Percentiles rank a stretch among this genome's conserved stretches.
These are phyloP conservation scores for Aspergillus brasiliensis DNA, from an alignment of 2,329 filamentous ascomycete genomes.

Conservation along the genomic window DNA sequence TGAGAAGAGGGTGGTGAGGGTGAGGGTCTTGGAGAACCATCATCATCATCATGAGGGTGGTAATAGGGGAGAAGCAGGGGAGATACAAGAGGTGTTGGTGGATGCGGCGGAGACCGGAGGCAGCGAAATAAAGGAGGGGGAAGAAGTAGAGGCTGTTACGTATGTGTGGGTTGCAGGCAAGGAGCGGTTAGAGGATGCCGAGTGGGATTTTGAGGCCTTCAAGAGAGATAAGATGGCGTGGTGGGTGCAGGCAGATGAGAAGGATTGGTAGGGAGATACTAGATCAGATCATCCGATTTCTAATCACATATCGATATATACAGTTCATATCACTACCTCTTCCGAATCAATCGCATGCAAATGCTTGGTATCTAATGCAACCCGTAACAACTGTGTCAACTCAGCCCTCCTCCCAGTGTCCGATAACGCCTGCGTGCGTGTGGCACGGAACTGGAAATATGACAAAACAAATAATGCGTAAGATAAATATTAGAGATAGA, in stretches of 20 bases:
- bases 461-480: constrained; percentile 12
- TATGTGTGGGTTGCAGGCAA: constrained; percentile 64
- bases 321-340: neutral
- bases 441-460: neutral
- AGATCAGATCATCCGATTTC: neutral
- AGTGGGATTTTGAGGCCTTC: constrained; percentile 91
- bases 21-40: constrained; percentile 42
- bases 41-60: constrained; percentile 21
- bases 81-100: constrained; percentile 19
- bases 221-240: constrained; percentile 69
- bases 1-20: constrained; percentile 53
- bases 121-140: constrained; percentile 53
- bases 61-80: neutral
- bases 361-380: constrained; percentile 28
- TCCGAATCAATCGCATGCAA: constrained; percentile 11
- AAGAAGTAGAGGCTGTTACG: constrained; percentile 56
- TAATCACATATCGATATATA: neutral
- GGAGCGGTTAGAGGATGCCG: constrained; percentile 63
- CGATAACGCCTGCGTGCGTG: constrained; percentile 1
- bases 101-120: constrained; percentile 39
- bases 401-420: neutral
- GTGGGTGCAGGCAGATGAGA: constrained; percentile 56
- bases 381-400: constrained; percentile 7
- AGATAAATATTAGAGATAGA: neutral
- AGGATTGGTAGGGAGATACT: constrained; percentile 42